phyloP scores from a whole-genome alignment of 176 grass and related monocot species.

The Eragrostis nindensis region DNA sequence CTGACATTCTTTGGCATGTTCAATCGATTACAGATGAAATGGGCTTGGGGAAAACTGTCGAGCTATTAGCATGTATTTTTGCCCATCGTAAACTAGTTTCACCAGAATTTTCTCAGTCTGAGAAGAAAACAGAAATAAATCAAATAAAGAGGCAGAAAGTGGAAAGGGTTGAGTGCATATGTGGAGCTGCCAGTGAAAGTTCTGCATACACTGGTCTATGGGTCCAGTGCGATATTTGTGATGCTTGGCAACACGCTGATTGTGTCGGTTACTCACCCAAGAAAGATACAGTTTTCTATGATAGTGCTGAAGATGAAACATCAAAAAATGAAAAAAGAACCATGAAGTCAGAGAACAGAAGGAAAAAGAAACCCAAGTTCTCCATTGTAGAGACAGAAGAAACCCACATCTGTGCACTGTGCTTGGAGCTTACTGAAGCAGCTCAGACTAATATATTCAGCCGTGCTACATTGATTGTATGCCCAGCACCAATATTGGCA shows the following conservation, averaged over 20 bases:
- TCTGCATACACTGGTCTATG: conserved; percentile 78
- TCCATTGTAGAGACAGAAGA: conserved; percentile 63
- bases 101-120: conserved; percentile 28
- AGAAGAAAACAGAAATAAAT: conserved; percentile 37
- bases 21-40: conserved; percentile 88
- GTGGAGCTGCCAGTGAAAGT: conserved; percentile 91
- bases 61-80: conserved; percentile 94
- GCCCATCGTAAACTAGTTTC: conserved; percentile 62
- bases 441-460: conserved; percentile 61
- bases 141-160: conserved; percentile 78
- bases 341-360: conserved; percentile 57
- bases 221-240: conserved; percentile 92
- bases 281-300: conserved; percentile 43
- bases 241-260: conserved; percentile 94
- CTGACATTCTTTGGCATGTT: conserved; percentile 30
- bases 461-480: conserved; percentile 87
- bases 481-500: conserved; percentile 81
- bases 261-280: conserved; percentile 85
- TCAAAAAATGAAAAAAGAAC: conserved; percentile 43
- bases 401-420: conserved; percentile 64
- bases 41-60: conserved; percentile 94
- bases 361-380: conserved; percentile 60
- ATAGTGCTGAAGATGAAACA: conserved; percentile 39
- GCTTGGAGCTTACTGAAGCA: conserved; percentile 83
- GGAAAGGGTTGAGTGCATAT: conserved; percentile 93